Percentiles rank a stretch among this genome's conserved stretches.
These are phyloP conservation scores for Fusarium torulosum DNA, from an alignment of 2,329 filamentous ascomycete genomes.

Conservation along the genomic window DNA sequence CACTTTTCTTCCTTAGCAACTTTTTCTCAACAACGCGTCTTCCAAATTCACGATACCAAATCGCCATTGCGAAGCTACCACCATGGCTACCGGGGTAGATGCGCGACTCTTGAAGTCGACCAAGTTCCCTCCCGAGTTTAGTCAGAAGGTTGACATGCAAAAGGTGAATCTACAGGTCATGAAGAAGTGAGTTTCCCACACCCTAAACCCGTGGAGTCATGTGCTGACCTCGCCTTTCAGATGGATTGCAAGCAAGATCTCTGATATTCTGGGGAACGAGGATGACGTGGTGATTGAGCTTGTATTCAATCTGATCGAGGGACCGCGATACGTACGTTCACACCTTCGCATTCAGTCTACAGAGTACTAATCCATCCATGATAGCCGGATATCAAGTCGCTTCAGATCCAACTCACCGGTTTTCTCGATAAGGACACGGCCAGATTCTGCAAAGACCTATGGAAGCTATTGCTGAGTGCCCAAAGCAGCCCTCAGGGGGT, in stretches of 20 bases:
- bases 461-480: slow-evolving; percentile 90
- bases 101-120: slow-evolving; percentile 90
- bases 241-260: slow-evolving; percentile 93
- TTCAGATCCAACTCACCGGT: slow-evolving; percentile 94
- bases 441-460: slow-evolving; percentile 91
- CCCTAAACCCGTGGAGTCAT: neutral
- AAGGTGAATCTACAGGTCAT: slow-evolving; percentile 98
- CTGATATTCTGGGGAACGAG: slow-evolving; percentile 88
- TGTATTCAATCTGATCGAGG: slow-evolving; percentile 77
- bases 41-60: slow-evolving; percentile 17
- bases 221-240: slow-evolving; percentile 60
- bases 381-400: slow-evolving; percentile 93
- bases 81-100: slow-evolving; percentile 87
- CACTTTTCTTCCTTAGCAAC: slow-evolving; percentile 47
- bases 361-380: slow-evolving; percentile 45
- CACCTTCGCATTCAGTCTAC: slow-evolving; percentile 7
- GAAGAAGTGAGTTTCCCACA: slow-evolving; percentile 79
- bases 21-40: slow-evolving; percentile 43
- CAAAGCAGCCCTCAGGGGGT: slow-evolving; percentile 91
- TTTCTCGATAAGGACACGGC: slow-evolving; percentile 95
- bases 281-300: slow-evolving; percentile 97
- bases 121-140: slow-evolving; percentile 94
- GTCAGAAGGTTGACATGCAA: slow-evolving; percentile 93
- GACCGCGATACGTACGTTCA: slow-evolving; percentile 76
- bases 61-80: slow-evolving; percentile 46